These are phyloP conservation scores for Dioscorea cayenensis DNA, from an alignment of 116 monocot species.

Conservation along the genomic window DNA sequence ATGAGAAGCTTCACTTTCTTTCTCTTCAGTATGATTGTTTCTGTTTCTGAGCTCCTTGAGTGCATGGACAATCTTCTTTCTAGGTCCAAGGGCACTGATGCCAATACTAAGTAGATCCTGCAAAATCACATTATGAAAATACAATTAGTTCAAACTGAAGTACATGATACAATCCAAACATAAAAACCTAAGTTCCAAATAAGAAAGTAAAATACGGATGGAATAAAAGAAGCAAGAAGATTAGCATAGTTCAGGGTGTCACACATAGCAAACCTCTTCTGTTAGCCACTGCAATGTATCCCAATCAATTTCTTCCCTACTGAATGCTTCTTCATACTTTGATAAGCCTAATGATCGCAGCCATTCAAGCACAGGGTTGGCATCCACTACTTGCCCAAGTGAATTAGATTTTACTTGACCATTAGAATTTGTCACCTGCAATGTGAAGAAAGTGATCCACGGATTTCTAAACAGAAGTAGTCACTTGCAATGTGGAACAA, in stretches of 20 bases:
- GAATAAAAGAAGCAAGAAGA: neutral
- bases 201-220: neutral
- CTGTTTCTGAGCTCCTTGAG: conserved; percentile 47
- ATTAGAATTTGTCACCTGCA: conserved; percentile 37
- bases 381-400: conserved; percentile 22
- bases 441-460: conserved; percentile 5
- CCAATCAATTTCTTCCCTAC: conserved; percentile 88
- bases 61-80: conserved; percentile 85
- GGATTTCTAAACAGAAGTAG: no score
- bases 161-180: neutral
- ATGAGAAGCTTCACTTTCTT: conserved; percentile 9
- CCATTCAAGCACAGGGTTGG: conserved; percentile 54
- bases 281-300: conserved; percentile 73
- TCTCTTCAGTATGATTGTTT: conserved; percentile 12
- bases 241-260: neutral
- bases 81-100: conserved; percentile 73
- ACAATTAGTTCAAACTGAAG: neutral
- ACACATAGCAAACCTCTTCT: conserved; percentile 67
- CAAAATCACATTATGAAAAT: conserved; percentile 10
- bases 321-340: conserved; percentile 72
- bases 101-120: conserved; percentile 83
- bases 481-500: no score
- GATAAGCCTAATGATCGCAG: conserved; percentile 55
- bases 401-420: conserved; percentile 16
- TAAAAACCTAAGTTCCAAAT: neutral